Evolutionary conservation across 208 protist species (phyloP), one percentile per base, ranked within the genome.

Genomic region (Phytomonas serpens): DNA sequence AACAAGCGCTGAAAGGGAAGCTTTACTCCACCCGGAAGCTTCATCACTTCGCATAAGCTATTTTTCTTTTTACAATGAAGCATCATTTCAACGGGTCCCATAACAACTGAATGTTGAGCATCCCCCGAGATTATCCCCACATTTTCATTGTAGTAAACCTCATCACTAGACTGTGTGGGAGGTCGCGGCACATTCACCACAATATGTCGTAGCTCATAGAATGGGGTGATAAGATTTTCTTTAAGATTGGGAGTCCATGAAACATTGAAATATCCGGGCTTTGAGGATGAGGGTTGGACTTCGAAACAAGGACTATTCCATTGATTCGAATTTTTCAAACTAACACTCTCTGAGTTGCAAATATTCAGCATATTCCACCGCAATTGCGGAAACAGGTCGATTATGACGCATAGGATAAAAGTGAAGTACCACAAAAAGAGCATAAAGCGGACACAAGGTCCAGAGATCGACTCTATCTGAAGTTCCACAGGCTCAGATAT

Each of bases 381-480:
- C 57, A 80, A 51, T 29, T 72, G 68, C 4, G 80, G 82, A n/a
- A 93, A 79, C 40, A 83, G 65, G 27, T 89, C 74, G 0, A 95
- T 69, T 33, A 88, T 76, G 23, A 90, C 37, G n/a, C 84, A 83
- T 0, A 76, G 38, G 57, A 92, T 61, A 16, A 92, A 64, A 19
- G 76, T 71, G 2, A 81, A 63, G 64, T 92, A 93, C 85, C 85
- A 95, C 42, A 90, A 29, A 30, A 77, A 73, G 29, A 92, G 74
- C 37, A 87, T 83, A 3, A 70, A 19, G 32, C 75, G 70, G 6
- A 77, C 76, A 23, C 83, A 76, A 62, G 86, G 69, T 3, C 76
- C 75, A 0, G 86, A 79, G 6, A 95, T 71, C 2, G 77, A 80
- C 76, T 95, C 87, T 36, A 95, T 82, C 73, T 93, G 87, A 61